A percentile compares a stretch with the other conserved stretches of the same genome.
phyloP scores from a whole-genome alignment of 2,329 filamentous ascomycete genomes.

The Colletotrichum sp. region DNA sequence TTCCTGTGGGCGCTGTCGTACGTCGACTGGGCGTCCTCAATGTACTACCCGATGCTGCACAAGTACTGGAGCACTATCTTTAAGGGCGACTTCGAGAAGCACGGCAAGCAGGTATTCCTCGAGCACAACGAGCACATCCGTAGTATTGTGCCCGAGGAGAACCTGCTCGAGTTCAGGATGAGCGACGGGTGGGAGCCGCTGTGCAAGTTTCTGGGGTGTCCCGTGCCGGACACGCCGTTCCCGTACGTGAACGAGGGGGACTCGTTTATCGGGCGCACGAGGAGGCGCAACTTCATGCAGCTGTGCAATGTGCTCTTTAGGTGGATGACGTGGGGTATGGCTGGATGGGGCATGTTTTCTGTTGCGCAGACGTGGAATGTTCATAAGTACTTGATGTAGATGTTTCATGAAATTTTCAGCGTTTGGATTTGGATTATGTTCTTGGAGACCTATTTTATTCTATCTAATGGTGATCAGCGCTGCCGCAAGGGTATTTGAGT shows the following conservation, averaged over 20 bases:
- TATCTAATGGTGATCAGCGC: too few relatives aligned
- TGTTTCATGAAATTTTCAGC: not conserved
- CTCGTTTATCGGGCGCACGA: not conserved
- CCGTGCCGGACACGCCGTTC: constrained; percentile 37
- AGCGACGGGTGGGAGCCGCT: constrained; percentile 48
- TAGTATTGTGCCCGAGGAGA: not conserved
- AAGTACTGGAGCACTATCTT: constrained; percentile 75
- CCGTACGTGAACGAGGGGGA: constrained; percentile 34
- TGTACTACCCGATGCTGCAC: constrained; percentile 73
- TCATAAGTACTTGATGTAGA: not conserved
- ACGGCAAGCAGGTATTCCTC: constrained; percentile 29
- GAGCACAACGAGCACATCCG: constrained; percentile 8
- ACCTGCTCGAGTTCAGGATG: constrained; percentile 12
- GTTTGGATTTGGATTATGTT: not conserved
- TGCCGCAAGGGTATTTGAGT: too few relatives aligned
- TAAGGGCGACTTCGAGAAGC: constrained; percentile 62
- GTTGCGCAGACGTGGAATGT: not conserved
- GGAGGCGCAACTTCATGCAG: not conserved
- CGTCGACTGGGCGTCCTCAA: constrained; percentile 66
- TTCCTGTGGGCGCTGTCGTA: constrained; percentile 26
- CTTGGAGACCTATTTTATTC: not conserved
- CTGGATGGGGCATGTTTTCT: not conserved
- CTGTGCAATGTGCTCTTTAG: not conserved
- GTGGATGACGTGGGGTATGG: not conserved
- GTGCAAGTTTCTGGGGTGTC: constrained; percentile 42